phyloP scores from a whole-genome alignment of 169 alveolate genomes.

The Neospora caninum region DNA sequence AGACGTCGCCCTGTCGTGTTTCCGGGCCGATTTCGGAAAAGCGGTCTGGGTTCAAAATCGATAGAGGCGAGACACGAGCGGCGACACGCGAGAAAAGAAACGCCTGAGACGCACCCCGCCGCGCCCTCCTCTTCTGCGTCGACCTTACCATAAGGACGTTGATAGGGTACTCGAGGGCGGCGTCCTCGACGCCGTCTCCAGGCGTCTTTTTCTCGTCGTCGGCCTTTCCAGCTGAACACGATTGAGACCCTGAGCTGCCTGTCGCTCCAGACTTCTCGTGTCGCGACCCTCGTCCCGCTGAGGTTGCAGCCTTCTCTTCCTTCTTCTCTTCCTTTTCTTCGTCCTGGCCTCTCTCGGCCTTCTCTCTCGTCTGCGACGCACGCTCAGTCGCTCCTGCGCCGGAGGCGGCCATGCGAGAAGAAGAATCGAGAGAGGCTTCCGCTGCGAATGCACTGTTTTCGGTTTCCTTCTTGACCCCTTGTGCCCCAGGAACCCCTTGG shows the following conservation, averaged over 20 bases:
- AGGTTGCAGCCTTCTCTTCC: constrained; percentile 19
- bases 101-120: no score
- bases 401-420: not conserved
- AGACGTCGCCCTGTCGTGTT: no score
- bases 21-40: no score
- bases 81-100: no score
- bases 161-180: constrained; percentile 46
- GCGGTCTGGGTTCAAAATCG: no score
- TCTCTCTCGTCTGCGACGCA: not conserved
- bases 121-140: not conserved
- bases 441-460: not conserved
- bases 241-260: not conserved
- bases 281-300: constrained; percentile 44
- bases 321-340: not conserved
- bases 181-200: constrained; percentile 17
- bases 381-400: not conserved
- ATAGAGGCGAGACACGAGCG: no score
- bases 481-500: not conserved
- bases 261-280: constrained; percentile 24
- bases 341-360: not conserved
- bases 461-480: not conserved
- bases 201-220: constrained; percentile 2
- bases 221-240: not conserved
- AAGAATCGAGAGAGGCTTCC: not conserved
- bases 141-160: constrained; percentile 58